Evolutionary conservation across 2,329 filamentous ascomycete genomes (phyloP).

Genomic region (Penicillium expansum): DNA sequence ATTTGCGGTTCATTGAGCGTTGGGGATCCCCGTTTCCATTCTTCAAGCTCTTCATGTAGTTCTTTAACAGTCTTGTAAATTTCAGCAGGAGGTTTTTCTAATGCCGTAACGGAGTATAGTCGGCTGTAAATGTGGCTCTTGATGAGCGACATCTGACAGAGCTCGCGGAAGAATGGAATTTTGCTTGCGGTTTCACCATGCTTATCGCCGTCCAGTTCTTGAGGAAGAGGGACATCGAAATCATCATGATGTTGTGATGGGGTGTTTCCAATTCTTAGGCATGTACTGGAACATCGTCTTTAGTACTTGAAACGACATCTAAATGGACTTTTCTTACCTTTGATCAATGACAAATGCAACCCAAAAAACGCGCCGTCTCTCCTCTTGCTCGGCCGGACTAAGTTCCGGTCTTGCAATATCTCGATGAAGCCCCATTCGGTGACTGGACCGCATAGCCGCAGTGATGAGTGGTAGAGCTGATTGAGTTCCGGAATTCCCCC

Average conservation of each 20-base stretch:
- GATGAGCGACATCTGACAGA: slow-evolving; percentile 84
- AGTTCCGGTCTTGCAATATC: slow-evolving; percentile 82
- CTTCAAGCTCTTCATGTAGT: slow-evolving; percentile 77
- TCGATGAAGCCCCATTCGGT: slow-evolving; percentile 92
- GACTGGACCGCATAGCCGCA: slow-evolving; percentile 79
- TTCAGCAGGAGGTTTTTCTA: slow-evolving; percentile 75
- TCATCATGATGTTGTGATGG: slow-evolving; percentile 69
- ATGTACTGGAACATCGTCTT: slow-evolving; percentile 50
- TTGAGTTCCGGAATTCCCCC: slow-evolving; percentile 91
- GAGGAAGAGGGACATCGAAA: slow-evolving; percentile 90
- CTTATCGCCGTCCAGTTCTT: slow-evolving; percentile 81
- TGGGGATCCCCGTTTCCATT: slow-evolving; percentile 88
- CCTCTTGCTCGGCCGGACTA: slow-evolving; percentile 85
- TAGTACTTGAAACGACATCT: neutral
- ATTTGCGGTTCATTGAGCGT: slow-evolving; percentile 85
- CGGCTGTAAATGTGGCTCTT: slow-evolving; percentile 87
- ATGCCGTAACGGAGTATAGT: slow-evolving; percentile 83
- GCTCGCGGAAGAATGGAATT: slow-evolving; percentile 87
- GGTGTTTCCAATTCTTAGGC: slow-evolving; percentile 63
- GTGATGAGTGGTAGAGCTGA: slow-evolving; percentile 84
- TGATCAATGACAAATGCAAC: slow-evolving; percentile 70
- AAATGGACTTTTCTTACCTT: slow-evolving; percentile 46
- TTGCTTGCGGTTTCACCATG: slow-evolving; percentile 80
- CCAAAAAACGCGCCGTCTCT: slow-evolving; percentile 73
- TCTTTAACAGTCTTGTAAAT: slow-evolving; percentile 87